Evolutionary conservation across 2,329 filamentous ascomycete species (phyloP), one percentile per base, ranked within the genome.

Genomic region (Thelonectria olida): DNA sequence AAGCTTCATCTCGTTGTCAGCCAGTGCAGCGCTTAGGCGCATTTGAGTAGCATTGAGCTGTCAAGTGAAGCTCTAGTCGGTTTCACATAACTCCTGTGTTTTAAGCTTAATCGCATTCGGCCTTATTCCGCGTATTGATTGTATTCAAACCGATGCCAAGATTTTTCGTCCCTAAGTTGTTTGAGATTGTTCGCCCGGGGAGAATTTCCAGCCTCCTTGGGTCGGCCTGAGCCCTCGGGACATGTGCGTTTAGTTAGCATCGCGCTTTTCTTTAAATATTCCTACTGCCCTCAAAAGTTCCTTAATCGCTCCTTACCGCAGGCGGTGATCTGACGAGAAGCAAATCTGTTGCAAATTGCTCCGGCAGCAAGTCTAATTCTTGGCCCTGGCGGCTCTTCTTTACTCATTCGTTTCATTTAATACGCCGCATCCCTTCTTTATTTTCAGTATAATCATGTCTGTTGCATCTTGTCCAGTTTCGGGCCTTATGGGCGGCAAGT

Each of bases 391-490:
- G 65, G 65, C 62, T 7, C 7, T 27, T 47, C 31, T 3, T 47
- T 34, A n/a, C 27, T 52, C 15, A 13, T 27, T 25, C 25, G 31
- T 39, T 31, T 31, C 12, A 13, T 10, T 39, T 51, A 47, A 42
- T 51, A 41, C 3, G 28, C 38, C 51, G 50, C 49, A 28, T 7
- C 5, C 27, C 19, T 17, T 47, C 19, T 57, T 56, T 23, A 7
- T 15, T 12, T 19, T 22, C 17, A 20, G 2, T 49, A 9, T 31
- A 42, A 47, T 51, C 17, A 76, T 76, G 74, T 75, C 74, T 19
- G 61, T 73, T 23, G 62, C 65, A 50, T 75, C 73, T 9, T 76
- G 74, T 54, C 74, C 74, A 6, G 69, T 75, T 12, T 75, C 74
- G n/a, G 73, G 71, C 9, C 75, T 73, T 0, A 22, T 62, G 5